Conservation (phyloP, 2,329 filamentous ascomycete species). For the Colletotrichum tanaceti region DNA sequence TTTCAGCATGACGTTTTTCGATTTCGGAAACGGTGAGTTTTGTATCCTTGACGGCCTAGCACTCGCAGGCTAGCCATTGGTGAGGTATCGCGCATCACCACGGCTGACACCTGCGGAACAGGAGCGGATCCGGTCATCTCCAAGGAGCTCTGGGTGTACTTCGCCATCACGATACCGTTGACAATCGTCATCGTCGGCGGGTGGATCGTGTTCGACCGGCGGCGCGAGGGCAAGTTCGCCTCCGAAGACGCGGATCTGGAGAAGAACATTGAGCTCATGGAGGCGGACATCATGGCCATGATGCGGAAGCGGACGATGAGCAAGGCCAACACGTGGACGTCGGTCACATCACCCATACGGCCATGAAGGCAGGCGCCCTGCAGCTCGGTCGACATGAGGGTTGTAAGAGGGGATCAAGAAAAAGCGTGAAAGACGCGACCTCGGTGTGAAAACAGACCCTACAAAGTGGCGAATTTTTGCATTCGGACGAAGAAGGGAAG, state of each 20-base stretch:
- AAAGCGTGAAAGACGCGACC: background rate
- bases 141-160: conserved; percentile 71
- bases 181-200: conserved; percentile 64
- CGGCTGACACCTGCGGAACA: conserved; percentile 32
- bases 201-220: conserved; percentile 67
- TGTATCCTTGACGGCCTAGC: background rate
- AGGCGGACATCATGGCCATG: conserved; percentile 66
- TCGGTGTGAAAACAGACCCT: background rate
- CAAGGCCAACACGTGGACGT: conserved; percentile 66
- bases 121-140: conserved; percentile 59
- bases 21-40: conserved; percentile 63
- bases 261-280: conserved; percentile 66
- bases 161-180: conserved; percentile 69
- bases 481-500: conserved; percentile 25
- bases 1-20: conserved; percentile 76
- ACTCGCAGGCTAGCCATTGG: background rate
- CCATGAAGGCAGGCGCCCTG: conserved; percentile 14
- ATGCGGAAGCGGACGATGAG: conserved; percentile 68
- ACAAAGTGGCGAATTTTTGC: conserved; percentile 2
- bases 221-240: conserved; percentile 61
- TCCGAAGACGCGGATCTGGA: conserved; percentile 64
- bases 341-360: conserved; percentile 48
- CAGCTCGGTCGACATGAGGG: conserved; percentile 2
- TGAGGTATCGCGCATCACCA: background rate
- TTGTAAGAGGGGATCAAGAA: background rate